Conservation (phyloP, 2,329 filamentous ascomycete genomes). For the Sporothrix dimorphospora region DNA sequence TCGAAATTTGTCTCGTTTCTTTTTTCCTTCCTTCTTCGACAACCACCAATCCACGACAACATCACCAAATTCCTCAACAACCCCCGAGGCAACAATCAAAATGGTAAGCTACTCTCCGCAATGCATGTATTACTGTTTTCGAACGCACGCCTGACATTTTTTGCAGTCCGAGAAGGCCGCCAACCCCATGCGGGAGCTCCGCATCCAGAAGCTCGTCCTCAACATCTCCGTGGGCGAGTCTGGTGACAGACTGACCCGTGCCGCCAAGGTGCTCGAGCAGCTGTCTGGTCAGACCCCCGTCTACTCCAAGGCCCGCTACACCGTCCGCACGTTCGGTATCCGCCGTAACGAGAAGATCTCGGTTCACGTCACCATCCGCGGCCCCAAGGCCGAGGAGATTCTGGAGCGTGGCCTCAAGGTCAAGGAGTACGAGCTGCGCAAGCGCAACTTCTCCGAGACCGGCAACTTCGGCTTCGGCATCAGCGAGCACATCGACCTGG, state of each 20-base stretch:
- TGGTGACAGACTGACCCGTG: constrained; percentile 99
- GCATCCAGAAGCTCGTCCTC: constrained; percentile 98
- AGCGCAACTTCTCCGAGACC: constrained; percentile 99
- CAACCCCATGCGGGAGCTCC: constrained; percentile 99
- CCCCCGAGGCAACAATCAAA: constrained; percentile 36
- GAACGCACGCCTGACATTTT: constrained; percentile 9
- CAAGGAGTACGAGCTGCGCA: constrained; percentile 99
- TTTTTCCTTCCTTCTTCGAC: constrained; percentile 22
- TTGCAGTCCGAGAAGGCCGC: constrained; percentile 78
- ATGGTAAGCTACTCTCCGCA: constrained; percentile 43
- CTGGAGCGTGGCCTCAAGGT: constrained; percentile 99
- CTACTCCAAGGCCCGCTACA: constrained; percentile 99
- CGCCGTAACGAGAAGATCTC: constrained; percentile 99
- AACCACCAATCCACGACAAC: constrained; percentile 30
- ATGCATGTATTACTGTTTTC: neutral
- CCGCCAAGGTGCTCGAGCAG: constrained; percentile 99
- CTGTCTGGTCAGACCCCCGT: constrained; percentile 99
- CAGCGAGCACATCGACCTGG: constrained; percentile 99
- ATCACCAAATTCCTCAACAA: constrained; percentile 10
- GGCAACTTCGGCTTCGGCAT: constrained; percentile 99
- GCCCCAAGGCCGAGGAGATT: constrained; percentile 96
- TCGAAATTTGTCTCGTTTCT: constrained; percentile 26
- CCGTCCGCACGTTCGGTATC: constrained; percentile 99
- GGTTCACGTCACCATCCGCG: constrained; percentile 98
- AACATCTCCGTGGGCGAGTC: constrained; percentile 99